Evolutionary conservation across 371 early-diverging fungal species (phyloP).

Genomic region (Mortierella sp.): DNA sequence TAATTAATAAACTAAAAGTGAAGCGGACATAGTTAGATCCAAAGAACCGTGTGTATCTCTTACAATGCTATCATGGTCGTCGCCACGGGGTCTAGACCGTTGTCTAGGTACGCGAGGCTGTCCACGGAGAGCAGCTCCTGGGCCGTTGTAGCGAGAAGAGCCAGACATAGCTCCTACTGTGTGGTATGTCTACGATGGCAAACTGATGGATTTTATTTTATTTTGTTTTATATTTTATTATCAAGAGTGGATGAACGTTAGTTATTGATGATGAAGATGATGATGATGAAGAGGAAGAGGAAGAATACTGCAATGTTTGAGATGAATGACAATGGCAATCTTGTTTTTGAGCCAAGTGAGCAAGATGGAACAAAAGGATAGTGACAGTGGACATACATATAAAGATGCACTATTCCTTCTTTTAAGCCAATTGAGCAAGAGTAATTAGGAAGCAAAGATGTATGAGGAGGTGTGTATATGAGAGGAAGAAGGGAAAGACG

Average conservation of each 20-base stretch:
- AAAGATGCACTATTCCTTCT: constrained; percentile 2
- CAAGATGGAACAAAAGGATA: background rate
- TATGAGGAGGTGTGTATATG: background rate
- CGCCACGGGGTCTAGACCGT: constrained; percentile 18
- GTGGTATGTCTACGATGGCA: background rate
- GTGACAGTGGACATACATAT: background rate
- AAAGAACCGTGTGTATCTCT: background rate
- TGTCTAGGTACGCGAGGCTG: constrained; percentile 50
- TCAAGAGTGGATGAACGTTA: background rate
- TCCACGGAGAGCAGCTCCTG: constrained; percentile 49
- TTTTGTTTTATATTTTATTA: background rate
- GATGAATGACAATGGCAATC: too few species aligned
- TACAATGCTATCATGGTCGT: constrained; percentile 6
- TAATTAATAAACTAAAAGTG: constrained; percentile 4
- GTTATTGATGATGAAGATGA: background rate
- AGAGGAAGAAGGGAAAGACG: background rate
- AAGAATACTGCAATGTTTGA: background rate
- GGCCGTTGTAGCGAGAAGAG: constrained; percentile 44
- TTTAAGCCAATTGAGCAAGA: background rate
- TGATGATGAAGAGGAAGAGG: background rate
- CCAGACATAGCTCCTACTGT: background rate
- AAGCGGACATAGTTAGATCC: constrained; percentile 3
- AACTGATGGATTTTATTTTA: background rate
- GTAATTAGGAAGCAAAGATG: background rate
- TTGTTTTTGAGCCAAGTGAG: too few species aligned